Conservation (phyloP, 805 yeast genomes). For the Candida hispaniensis region DNA sequence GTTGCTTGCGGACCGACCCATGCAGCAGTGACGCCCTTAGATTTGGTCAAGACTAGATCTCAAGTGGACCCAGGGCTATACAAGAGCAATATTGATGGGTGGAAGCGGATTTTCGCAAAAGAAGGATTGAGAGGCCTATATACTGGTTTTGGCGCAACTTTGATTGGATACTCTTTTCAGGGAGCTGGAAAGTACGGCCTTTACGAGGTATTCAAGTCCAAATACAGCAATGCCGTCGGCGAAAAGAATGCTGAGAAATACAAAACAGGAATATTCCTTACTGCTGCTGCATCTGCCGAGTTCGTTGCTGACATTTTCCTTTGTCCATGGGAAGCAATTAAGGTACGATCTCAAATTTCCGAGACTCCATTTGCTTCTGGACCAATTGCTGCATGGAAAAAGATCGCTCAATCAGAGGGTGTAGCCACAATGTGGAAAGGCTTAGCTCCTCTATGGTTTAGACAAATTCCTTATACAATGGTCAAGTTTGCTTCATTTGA, state of each 20-base stretch:
- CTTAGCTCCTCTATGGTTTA: constrained; percentile 81
- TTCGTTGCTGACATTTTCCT: constrained; percentile 80
- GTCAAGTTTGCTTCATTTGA: constrained; percentile 93
- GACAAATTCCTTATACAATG: constrained; percentile 99
- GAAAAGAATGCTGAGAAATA: constrained; percentile 47
- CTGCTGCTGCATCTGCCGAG: constrained; percentile 90
- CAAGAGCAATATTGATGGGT: constrained; percentile 71
- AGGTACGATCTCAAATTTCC: constrained; percentile 88
- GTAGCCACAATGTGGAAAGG: constrained; percentile 75
- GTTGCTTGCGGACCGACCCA: constrained; percentile 95
- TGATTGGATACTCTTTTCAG: constrained; percentile 85
- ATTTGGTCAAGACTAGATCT: constrained; percentile 84
- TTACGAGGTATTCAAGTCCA: constrained; percentile 81
- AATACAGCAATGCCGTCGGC: constrained; percentile 59
- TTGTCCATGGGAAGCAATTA: constrained; percentile 93
- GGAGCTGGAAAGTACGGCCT: constrained; percentile 97
- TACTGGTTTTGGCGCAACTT: constrained; percentile 88
- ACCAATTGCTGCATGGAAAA: constrained; percentile 55
- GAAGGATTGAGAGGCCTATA: constrained; percentile 69
- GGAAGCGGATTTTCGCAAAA: constrained; percentile 56
- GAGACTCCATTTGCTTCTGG: constrained; percentile 70
- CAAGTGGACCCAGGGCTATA: constrained; percentile 74
- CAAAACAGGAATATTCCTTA: constrained; percentile 63
- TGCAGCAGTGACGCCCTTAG: constrained; percentile 84
- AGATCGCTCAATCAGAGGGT: constrained; percentile 59